Conservation (phyloP, 805 yeast species). For the Zygoascus bituminiphila region DNA sequence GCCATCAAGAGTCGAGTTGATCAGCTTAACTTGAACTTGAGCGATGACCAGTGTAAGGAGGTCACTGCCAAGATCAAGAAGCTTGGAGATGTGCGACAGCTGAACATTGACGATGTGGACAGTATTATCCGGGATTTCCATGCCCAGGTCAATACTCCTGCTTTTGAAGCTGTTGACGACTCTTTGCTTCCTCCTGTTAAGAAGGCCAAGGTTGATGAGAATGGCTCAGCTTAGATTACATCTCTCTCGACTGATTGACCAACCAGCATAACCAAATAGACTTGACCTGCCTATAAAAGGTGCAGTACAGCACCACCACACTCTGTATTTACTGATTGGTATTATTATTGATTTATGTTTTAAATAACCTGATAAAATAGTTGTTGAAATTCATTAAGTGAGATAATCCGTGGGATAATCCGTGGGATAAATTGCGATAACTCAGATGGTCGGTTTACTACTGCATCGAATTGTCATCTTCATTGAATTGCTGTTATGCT, state of each 20-base stretch:
- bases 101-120: constrained; percentile 95
- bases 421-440: too few species aligned
- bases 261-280: neutral
- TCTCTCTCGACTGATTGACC: neutral
- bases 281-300: too few species aligned
- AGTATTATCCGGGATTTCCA: constrained; percentile 92
- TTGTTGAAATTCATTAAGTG: too few species aligned
- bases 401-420: too few species aligned
- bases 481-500: too few species aligned
- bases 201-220: constrained; percentile 22
- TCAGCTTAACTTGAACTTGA: constrained; percentile 80
- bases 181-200: constrained; percentile 19
- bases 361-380: too few species aligned
- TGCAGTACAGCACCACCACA: too few species aligned
- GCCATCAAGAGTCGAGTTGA: constrained; percentile 98
- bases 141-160: constrained; percentile 40
- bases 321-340: too few species aligned
- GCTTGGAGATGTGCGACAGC: constrained; percentile 89
- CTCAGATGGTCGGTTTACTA: too few species aligned
- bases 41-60: constrained; percentile 92
- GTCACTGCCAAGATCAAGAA: constrained; percentile 88
- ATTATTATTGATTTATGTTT: too few species aligned
- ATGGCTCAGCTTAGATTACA: neutral
- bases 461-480: too few species aligned
- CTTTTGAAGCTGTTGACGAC: constrained; percentile 12